Base-by-base conservation (phyloP, 2,329 filamentous ascomycete genomes). In the Geosmithia putterillii region DNA sequence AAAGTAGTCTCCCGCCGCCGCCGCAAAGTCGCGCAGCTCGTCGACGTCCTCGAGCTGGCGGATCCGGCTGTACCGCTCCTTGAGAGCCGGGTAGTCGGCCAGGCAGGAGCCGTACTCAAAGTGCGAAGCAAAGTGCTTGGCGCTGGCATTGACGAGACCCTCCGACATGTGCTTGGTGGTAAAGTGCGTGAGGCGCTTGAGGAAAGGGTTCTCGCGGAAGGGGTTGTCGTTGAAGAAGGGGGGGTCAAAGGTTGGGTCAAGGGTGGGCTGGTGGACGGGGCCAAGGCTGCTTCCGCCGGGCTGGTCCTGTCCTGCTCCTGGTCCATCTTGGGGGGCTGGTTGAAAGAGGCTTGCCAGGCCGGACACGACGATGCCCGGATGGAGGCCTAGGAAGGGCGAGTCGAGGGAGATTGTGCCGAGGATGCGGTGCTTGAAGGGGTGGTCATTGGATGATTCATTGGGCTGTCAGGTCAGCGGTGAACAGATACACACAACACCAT, bases 381-480 rank as follows among this genome's bases (percentile, higher is more conserved):
- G 87, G 57, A 95, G 82, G 3, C 89, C 89, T 6, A 95, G 68
- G 46, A 94, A 87, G 0, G 89, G 89, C 0, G 85, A 83, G 60
- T 95, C 89, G 41, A 94, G 81, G 44, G 84, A 85, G 44, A 95
- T 69, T 4, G 81, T 81, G 0, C 89, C 89, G 23, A 95, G 61
- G 36, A 95, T 83, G 9, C 79, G 75, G 63, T 94, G 86, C 48
- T 78, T 79, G 50, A 84, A 77, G 10, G 65, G 65, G 45, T 57
- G 56, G 20, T 46, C 51, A 37, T n/a, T 19, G 18, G 62, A 57
- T 0, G 61, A 59, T 43, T 53, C 54, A n/a, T n/a, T n/a, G n/a
- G n/a, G n/a, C n/a, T n/a, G n/a, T n/a, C n/a, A n/a, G n/a, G n/a
- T n/a, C n/a, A n/a, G n/a, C n/a, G n/a, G n/a, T n/a, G n/a, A n/a